Evolutionary conservation across 805 yeast species (phyloP).

Genomic region (Yarrowia deformans): DNA sequence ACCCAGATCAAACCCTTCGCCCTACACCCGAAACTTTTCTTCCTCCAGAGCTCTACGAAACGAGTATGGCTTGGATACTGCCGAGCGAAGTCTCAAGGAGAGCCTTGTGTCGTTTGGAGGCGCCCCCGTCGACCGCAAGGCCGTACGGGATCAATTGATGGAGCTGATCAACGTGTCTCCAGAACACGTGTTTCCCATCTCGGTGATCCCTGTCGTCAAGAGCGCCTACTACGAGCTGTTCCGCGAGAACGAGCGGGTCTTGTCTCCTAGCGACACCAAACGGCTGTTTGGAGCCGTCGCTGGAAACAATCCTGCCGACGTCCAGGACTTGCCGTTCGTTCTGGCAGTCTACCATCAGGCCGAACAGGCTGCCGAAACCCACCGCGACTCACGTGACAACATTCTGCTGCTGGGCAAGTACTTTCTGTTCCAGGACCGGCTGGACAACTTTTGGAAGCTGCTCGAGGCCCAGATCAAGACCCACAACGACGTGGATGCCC

Average conservation of each 20-base stretch:
- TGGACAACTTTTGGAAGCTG: constrained; percentile 36
- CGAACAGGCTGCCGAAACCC: constrained; percentile 24
- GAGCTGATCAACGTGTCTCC: constrained; percentile 14
- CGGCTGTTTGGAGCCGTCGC: constrained; percentile 28
- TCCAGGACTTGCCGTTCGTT: constrained; percentile 24
- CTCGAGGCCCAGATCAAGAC: constrained; percentile 38
- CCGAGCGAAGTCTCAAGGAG: constrained; percentile 32
- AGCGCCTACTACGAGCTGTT: constrained; percentile 38
- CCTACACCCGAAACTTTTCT: not conserved
- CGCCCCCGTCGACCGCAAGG: constrained; percentile 24
- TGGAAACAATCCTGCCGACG: constrained; percentile 27
- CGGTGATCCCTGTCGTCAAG: constrained; percentile 24
- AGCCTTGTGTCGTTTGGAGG: constrained; percentile 18
- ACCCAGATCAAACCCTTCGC: not conserved
- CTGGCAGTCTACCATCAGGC: constrained; percentile 38
- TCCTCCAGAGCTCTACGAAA: not conserved
- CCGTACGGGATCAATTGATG: constrained; percentile 17
- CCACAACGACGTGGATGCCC: constrained; percentile 39
- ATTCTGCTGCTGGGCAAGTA: constrained; percentile 33
- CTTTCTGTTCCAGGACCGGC: constrained; percentile 26
- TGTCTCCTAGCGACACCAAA: not conserved
- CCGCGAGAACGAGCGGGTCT: constrained; percentile 1
- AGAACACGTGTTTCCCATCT: constrained; percentile 2
- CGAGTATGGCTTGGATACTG: constrained; percentile 5
- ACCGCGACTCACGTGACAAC: constrained; percentile 20